A percentile compares a stretch with the other conserved stretches of the same genome.
These are phyloP conservation scores for Eimeria tenella DNA, from an alignment of 169 alveolate species.

Conservation along the genomic window DNA sequence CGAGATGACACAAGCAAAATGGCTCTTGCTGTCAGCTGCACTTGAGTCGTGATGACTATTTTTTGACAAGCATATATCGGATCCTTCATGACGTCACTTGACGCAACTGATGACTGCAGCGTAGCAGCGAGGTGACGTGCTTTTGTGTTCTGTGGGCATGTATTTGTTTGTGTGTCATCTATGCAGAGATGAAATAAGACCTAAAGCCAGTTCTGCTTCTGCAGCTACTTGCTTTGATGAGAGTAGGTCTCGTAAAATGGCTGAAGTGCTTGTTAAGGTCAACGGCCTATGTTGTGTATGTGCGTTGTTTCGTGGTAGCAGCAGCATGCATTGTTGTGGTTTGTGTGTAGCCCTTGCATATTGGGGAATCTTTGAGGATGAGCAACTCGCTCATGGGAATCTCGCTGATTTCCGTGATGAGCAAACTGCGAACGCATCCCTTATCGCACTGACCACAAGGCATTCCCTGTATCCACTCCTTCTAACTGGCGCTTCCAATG, in stretches of 20 bases:
- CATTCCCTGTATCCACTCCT: too few species aligned
- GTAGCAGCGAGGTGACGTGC: not conserved
- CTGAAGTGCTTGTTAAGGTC: not conserved
- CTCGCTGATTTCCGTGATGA: slow-evolving; percentile 70
- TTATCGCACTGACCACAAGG: slow-evolving; percentile 41
- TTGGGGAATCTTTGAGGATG: slow-evolving; percentile 30
- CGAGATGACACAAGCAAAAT: too few species aligned
- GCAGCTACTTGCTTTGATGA: slow-evolving; percentile 67
- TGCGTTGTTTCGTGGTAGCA: not conserved
- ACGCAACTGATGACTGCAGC: slow-evolving; percentile 25
- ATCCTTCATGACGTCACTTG: not conserved
- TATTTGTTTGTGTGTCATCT: not conserved
- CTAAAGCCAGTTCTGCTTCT: slow-evolving; percentile 69
- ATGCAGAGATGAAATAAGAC: slow-evolving; percentile 17
- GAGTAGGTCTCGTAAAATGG: not conserved
- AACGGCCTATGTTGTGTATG: not conserved
- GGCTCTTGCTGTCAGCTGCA: slow-evolving; percentile 17
- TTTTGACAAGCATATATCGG: slow-evolving; percentile 63
- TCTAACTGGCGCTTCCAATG: slow-evolving; percentile 12
- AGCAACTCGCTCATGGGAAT: slow-evolving; percentile 66
- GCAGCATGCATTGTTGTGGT: not conserved
- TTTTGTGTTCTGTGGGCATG: not conserved
- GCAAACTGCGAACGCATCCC: slow-evolving; percentile 71
- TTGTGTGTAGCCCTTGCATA: not conserved
- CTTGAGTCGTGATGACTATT: not conserved